Evolutionary conservation across 1,139 yeast genomes (phyloP).

Genomic region (Taiozyma sp.): DNA sequence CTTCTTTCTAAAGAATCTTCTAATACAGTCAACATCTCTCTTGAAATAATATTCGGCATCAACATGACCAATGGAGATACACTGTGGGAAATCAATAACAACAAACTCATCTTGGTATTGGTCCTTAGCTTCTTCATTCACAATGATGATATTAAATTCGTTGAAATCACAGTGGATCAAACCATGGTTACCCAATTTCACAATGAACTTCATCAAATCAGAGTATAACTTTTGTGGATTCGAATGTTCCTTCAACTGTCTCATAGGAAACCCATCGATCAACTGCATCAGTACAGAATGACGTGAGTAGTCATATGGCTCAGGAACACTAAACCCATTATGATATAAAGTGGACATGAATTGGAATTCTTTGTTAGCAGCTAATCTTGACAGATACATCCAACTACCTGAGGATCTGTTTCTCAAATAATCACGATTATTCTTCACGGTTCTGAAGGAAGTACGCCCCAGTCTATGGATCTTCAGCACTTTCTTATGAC

Average conservation of each 20-base stretch:
- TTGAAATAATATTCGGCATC: slow-evolving; percentile 86
- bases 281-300: slow-evolving; percentile 93
- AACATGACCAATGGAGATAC: slow-evolving; percentile 85
- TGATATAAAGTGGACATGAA: slow-evolving; percentile 73
- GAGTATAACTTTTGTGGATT: slow-evolving; percentile 70
- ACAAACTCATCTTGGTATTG: slow-evolving; percentile 60
- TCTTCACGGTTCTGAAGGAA: slow-evolving; percentile 86
- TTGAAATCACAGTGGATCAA: slow-evolving; percentile 96
- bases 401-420: slow-evolving; percentile 61
- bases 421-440: slow-evolving; percentile 84
- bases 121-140: slow-evolving; percentile 49
- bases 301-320: slow-evolving; percentile 83
- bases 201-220: slow-evolving; percentile 81
- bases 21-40: slow-evolving; percentile 87
- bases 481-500: slow-evolving; percentile 68
- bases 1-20: slow-evolving; percentile 74
- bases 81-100: slow-evolving; percentile 97
- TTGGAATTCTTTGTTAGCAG: slow-evolving; percentile 88
- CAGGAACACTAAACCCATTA: slow-evolving; percentile 82
- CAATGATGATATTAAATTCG: slow-evolving; percentile 89
- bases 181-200: slow-evolving; percentile 79
- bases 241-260: slow-evolving; percentile 63
- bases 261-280: slow-evolving; percentile 86
- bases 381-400: slow-evolving; percentile 88
- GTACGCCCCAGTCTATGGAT: slow-evolving; percentile 92